Evolutionary conservation across 352 stramenopile species (phyloP), one percentile per base, ranked within the genome.

Genomic region (Thalassiosira pacifica): DNA sequence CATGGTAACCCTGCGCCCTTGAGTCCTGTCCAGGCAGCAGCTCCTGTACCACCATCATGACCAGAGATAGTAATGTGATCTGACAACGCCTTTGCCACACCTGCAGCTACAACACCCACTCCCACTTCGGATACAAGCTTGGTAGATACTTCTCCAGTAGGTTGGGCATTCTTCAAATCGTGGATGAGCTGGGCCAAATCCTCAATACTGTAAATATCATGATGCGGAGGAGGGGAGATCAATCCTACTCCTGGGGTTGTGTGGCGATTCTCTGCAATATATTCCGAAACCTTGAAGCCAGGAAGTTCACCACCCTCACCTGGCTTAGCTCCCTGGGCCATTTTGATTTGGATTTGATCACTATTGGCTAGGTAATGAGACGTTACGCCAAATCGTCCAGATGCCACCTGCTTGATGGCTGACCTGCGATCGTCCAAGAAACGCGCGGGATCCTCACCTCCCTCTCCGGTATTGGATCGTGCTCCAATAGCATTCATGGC

Each of bases 131-230:
- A 98, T 69, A 99, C 97, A 34, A 99, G 93, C 90, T 99, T 99
- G 6, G 98, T 97, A 29, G 93, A 98, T 1, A 99, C 96, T 90
- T 98, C 96, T 70, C 93, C 94, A 16, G 92, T 95, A 10, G 97
- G 97, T 78, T 99, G 98, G 32, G 96, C 97, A 89, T 98, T 98
- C 91, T 99, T 99, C 10, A 99, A 91, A 91, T 99, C 97, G 91
- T 99, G 96, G 83, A 99, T 98, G 37, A 99, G 93, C 90, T 99
- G 97, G 3, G 97, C 97, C 57, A 99, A 87, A 94, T 99, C 97
- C 91, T 99, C 97, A 79, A 99, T 99, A 10, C 97, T 98, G 90
- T 99, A 99, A 92, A 99, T 99, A 86, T 99, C 97, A 90, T 99
- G 97, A 80, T 99, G 97, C 18, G 97, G 97, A 79, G 97, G 97